Evolutionary conservation across 179 eudicot species (phyloP).

Genomic region (Heliamphora pulchella): DNA sequence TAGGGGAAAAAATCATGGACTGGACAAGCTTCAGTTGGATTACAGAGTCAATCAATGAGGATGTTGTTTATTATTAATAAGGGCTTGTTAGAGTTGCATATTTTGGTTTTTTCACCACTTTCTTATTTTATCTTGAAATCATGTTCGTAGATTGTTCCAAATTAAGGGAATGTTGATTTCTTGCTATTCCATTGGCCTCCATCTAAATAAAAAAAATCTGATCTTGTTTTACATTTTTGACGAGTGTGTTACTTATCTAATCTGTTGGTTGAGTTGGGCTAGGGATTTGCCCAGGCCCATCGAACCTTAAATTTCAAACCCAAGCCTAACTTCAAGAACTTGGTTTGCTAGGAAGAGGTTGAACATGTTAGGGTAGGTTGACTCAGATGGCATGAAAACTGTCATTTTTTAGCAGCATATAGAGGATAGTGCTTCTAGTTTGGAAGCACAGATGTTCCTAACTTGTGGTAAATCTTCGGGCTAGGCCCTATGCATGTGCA

Average conservation of each 20-base stretch:
- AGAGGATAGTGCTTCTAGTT: too few species aligned
- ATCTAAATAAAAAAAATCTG: too few species aligned
- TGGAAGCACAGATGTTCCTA: too few species aligned
- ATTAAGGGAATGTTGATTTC: not conserved
- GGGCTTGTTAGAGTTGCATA: conserved; percentile 8
- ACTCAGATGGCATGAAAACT: not conserved
- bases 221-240: not conserved
- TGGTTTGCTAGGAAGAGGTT: not conserved
- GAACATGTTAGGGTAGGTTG: not conserved
- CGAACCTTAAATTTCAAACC: not conserved
- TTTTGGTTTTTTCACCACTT: not conserved
- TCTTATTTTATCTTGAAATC: not conserved
- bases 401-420: not conserved
- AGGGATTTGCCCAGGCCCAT: not conserved
- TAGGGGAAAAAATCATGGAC: not conserved
- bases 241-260: too few species aligned
- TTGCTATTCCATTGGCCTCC: too few species aligned
- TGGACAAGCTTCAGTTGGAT: not conserved
- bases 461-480: too few species aligned
- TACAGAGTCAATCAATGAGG: not conserved
- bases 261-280: not conserved
- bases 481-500: too few species aligned
- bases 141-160: not conserved
- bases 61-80: not conserved
- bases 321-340: not conserved